Base-by-base conservation (phyloP, 73 alveolate species). In the Uronychia setigera region DNA sequence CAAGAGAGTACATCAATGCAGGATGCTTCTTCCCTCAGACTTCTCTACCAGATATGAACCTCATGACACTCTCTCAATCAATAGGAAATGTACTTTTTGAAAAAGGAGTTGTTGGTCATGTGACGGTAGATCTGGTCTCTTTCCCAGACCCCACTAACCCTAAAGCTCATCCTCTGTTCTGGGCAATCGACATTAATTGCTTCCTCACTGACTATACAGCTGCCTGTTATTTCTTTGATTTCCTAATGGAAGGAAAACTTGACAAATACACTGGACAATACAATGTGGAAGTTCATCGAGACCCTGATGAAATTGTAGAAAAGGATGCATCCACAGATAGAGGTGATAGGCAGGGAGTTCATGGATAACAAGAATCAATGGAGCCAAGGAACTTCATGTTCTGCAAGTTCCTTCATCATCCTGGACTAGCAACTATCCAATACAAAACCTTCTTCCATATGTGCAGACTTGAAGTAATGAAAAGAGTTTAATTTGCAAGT, bases 21-120 rank as follows among this genome's bases (percentile, higher is more conserved):
- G 95, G 95, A 0, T 89, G 95, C 75, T 89, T 89, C 86, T 89
- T 89, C 90, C 95, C 95, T 30, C 85, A 89, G 76, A 89, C 95
- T 1, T 81, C 91, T 9, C 60, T 89, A 0, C 95, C 95, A 0
- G 35, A 77, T 29, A 89, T 89, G 92, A 89, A 89, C 78, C 86
- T 89, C 29, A 89, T 89, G 95, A 91, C 96, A 9, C 67, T 88
- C 31, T 74, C 84, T 31, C 87, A 91, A 34, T 81, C 93, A 32
- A 35, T 89, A 27, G 95, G 95, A 1, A 84, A 80, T 33, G 90
- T 89, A 0, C 88, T 89, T 14, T 89, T 84, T 76, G 95, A 89
- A 35, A 89, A 89, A 57, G 95, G 95, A 30, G 95, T 89, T 0
- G 78, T 89, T 76, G 95, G 95, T 0, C 95, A 89, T 79, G 92